Evolutionary conservation across 768 basidiomycete species (phyloP).

Genomic region (Suillus ampliporus): DNA sequence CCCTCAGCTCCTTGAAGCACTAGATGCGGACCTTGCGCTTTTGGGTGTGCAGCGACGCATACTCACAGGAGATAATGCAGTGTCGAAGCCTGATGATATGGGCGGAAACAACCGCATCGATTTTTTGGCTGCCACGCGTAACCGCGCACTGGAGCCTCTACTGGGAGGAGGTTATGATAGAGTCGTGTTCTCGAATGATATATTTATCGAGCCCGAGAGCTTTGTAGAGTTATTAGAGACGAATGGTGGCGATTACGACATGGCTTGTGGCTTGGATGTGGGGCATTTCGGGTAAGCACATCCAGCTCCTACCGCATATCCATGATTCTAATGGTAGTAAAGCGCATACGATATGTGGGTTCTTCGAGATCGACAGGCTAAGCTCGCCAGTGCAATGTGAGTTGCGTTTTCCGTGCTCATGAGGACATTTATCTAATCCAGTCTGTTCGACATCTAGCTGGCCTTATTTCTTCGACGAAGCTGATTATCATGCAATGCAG

Average conservation of each 20-base stretch:
- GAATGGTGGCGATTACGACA: conserved; percentile 44
- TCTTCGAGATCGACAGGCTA: conserved; percentile 40
- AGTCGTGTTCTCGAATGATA: conserved; percentile 50
- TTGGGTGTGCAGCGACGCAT: conserved; percentile 36
- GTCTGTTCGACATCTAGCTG: conserved; percentile 25
- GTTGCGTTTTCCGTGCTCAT: not conserved
- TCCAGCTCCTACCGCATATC: not conserved
- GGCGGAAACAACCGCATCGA: conserved; percentile 37
- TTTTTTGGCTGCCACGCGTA: conserved; percentile 44
- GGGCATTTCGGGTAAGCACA: conserved; percentile 34
- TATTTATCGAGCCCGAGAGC: conserved; percentile 46
- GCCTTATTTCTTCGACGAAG: conserved; percentile 50
- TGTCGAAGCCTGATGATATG: conserved; percentile 24
- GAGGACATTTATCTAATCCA: not conserved
- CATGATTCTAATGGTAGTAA: not conserved
- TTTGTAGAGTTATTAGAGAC: conserved; percentile 47
- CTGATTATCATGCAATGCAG: conserved; percentile 41
- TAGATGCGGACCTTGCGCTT: conserved; percentile 28
- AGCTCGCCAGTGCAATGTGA: conserved; percentile 22
- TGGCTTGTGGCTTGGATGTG: conserved; percentile 51
- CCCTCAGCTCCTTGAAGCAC: conserved; percentile 33
- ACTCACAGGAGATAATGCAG: conserved; percentile 31
- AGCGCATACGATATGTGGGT: conserved; percentile 47
- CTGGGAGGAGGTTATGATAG: conserved; percentile 43
- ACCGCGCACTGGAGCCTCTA: conserved; percentile 50